phyloP scores from a whole-genome alignment of 2,329 filamentous ascomycete genomes.

The Penicillium sp. region DNA sequence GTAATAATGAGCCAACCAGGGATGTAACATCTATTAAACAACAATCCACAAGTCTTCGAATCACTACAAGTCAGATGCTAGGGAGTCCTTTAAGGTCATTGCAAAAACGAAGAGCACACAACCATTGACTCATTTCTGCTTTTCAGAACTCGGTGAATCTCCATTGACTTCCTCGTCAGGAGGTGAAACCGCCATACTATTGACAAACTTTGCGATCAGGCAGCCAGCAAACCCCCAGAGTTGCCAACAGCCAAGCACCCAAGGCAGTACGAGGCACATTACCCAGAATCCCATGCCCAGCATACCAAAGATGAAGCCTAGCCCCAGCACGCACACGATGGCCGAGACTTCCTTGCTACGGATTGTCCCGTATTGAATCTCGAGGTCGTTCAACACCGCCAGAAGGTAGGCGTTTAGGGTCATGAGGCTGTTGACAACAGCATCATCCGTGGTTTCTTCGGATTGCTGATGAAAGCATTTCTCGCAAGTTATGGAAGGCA shows the following conservation, averaged over 20 bases:
- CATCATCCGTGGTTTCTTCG: constrained; percentile 4
- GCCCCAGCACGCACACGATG: background rate
- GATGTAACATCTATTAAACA: background rate
- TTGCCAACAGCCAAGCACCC: constrained; percentile 2
- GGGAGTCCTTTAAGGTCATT: background rate
- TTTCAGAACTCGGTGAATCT: background rate
- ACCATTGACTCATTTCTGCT: background rate
- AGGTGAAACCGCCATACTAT: background rate
- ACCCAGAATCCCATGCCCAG: background rate
- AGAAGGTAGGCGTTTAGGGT: constrained; percentile 3
- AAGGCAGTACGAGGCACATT: background rate
- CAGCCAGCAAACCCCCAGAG: background rate
- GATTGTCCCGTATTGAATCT: constrained; percentile 1
- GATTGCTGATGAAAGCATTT: constrained; percentile 10
- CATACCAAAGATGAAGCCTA: background rate
- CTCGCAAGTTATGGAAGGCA: constrained; percentile 9
- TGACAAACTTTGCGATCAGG: background rate
- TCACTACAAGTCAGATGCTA: too few relatives aligned
- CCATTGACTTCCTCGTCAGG: background rate
- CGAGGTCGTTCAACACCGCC: constrained; percentile 4
- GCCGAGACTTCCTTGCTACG: background rate
- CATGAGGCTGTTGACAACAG: constrained; percentile 2
- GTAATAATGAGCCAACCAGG: background rate
- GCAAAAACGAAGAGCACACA: too few relatives aligned
- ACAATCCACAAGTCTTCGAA: background rate